Base-by-base conservation (phyloP, 805 yeast genomes). In the Geotrichum ghanense region DNA sequence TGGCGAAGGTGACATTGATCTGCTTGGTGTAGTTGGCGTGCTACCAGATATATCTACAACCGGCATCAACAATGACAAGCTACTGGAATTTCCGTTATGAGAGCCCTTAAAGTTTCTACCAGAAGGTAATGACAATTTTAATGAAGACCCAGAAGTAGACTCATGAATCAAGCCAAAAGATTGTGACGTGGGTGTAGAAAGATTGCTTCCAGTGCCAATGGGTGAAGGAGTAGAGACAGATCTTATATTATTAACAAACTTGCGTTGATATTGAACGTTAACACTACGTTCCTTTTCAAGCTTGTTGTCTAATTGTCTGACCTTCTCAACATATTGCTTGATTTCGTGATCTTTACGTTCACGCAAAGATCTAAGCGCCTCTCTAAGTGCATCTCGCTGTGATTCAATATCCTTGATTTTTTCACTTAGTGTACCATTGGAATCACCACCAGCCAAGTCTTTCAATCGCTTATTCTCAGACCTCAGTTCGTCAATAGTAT, bases 281-380 rank as follows among this genome's bases (percentile, higher is more conserved):
- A 51, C 45, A 9, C 54, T 50, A 41, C 46, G 43, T 37, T 57
- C 61, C 47, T 51, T 53, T 17, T 57, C 64, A 22, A 58, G 50
- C n/a, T 51, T 48, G 3, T 51, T 46, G 42, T 59, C 62, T 22
- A 62, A 53, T 44, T 54, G 56, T 35, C 56, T 53, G 21, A 64
- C 53, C 14, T 64, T 58, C 12, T 55, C 59, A 1, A 45, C 45
- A 22, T 57, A 43, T 25, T 58, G 58, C 22, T 56, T 48, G 37
- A 60, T 56, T 46, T 68, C 70, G 20, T 63, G 61, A 46, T 62
- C 66, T 45, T 66, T 63, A 26, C 69, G 60, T 45, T 65, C 69
- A 12, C 66, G 54, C 45, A 67, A 51, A 2, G 70, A 56, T n/a
- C 70, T 60, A 22, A 67, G 51, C 2, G 71, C 67, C 41, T 65